Evolutionary conservation across 2,329 filamentous ascomycete genomes (phyloP), one percentile per base, ranked within the genome.

Genomic region (Thermoascus crustaceus): DNA sequence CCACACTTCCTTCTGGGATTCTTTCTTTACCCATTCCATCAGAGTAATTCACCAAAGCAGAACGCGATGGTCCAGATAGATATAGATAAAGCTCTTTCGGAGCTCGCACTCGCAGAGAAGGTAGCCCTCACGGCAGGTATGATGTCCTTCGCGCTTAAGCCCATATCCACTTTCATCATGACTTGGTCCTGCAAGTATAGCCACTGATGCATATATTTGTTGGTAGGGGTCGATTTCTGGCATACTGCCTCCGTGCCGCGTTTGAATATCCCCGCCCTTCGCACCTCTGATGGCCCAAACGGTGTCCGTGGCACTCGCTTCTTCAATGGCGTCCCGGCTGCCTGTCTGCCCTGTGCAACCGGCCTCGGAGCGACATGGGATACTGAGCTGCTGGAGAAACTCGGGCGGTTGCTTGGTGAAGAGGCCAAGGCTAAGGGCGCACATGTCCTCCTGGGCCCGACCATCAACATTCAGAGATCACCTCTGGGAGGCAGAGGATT

Each of bases 401-500:
- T 86, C 26, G 85, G 84, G 7, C 69, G 75, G 38, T 73, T 85
- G 44, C 73, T 89, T 39, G 84, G 78, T 8, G 68, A 78, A 8
- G 84, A 91, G 58, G 70, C 73, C 16, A 82, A 78, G 48, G 81
- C 82, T 11, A 79, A 84, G 50, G 82, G 82, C 4, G 80, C 82
- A 18, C 73, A 86, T 40, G 73, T 88, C 21, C 67, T 88, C 4
- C 70, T 89, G 6, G 84, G 80, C 0, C 84, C 83, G 2, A 88
- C 84, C 1, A 78, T 87, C 21, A 87, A 85, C 63, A 80, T 86
- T 68, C 85, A 91, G 50, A 75, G 85, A 10, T 83, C 83, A 32
- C 85, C 85, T 0, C 69, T 91, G 0, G 85, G 85, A n/a, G 85
- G 85, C 11, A 73, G 85, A 40, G 87, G 87, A 44, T 93, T 91